Conservation (phyloP, 805 yeast genomes). For the Pichia sporocuriosa region DNA sequence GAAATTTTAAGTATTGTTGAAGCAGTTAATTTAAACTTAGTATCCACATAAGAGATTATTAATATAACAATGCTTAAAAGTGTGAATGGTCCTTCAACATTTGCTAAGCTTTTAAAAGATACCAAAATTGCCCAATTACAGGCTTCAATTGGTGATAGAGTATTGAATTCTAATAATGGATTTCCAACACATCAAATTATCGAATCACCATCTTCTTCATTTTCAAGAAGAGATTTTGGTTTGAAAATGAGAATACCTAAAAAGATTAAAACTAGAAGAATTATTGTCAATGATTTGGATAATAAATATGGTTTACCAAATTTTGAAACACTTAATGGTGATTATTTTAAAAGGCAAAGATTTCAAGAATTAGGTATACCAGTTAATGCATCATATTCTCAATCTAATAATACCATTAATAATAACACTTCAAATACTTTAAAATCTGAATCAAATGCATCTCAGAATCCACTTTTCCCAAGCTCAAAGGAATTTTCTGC, state of each 20-base stretch:
- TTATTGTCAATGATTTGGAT: conserved; percentile 62
- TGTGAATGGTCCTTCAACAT: conserved; percentile 21
- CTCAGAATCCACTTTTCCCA: conserved; percentile 38
- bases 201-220: conserved; percentile 59
- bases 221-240: conserved; percentile 69
- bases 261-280: conserved; percentile 49
- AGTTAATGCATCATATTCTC: conserved; percentile 25
- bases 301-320: conserved; percentile 61
- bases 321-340: conserved; percentile 58
- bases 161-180: conserved; percentile 20
- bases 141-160: conserved; percentile 23
- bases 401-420: neutral
- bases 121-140: conserved; percentile 33
- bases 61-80: conserved; percentile 18
- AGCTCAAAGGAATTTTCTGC: conserved; percentile 17
- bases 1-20: too few relatives aligned
- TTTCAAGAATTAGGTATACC: conserved; percentile 64
- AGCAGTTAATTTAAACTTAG: too few relatives aligned
- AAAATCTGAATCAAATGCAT: neutral
- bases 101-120: conserved; percentile 22
- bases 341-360: conserved; percentile 52
- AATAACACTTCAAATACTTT: neutral
- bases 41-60: too few relatives aligned
- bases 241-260: conserved; percentile 64
- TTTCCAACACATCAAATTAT: conserved; percentile 69